Conservation (phyloP, 768 basidiomycete genomes). For the Butyriboletus loyo region DNA sequence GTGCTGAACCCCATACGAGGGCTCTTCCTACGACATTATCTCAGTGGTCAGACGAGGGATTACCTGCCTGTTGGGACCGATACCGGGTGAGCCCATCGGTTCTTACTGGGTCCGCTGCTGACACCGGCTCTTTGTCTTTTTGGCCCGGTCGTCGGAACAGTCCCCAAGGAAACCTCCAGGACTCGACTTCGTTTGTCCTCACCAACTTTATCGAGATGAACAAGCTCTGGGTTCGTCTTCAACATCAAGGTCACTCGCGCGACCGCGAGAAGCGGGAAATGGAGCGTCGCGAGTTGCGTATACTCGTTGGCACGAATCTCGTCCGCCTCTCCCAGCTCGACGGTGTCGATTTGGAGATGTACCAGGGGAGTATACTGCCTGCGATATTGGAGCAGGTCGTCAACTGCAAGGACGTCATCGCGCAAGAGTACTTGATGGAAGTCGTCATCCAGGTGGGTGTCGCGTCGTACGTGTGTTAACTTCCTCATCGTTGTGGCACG, state of each 20-base stretch:
- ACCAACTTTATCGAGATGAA: conserved; percentile 99
- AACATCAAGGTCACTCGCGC: conserved; percentile 95
- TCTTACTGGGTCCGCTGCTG: background rate
- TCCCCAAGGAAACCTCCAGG: conserved; percentile 85
- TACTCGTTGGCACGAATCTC: conserved; percentile 96
- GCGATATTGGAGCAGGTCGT: conserved; percentile 96
- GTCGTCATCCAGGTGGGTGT: conserved; percentile 89
- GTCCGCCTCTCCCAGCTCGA: conserved; percentile 94
- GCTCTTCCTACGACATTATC: conserved; percentile 92
- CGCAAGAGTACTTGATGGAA: conserved; percentile 99
- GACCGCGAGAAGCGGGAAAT: conserved; percentile 97
- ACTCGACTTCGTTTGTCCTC: conserved; percentile 92
- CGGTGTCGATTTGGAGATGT: conserved; percentile 93
- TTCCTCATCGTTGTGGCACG: background rate
- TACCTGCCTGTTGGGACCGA: conserved; percentile 88
- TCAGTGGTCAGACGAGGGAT: conserved; percentile 95
- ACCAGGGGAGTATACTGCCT: conserved; percentile 81
- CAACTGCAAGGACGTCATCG: conserved; percentile 97
- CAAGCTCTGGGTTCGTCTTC: conserved; percentile 98
- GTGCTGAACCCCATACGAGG: conserved; percentile 97
- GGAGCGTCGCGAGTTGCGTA: conserved; percentile 92
- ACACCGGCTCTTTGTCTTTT: background rate
- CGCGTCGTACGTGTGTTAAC: background rate
- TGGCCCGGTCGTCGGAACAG: conserved; percentile 37
- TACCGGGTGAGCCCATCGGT: conserved; percentile 56